Conservation (phyloP, 768 basidiomycete species). For the Russula dissimulans region DNA sequence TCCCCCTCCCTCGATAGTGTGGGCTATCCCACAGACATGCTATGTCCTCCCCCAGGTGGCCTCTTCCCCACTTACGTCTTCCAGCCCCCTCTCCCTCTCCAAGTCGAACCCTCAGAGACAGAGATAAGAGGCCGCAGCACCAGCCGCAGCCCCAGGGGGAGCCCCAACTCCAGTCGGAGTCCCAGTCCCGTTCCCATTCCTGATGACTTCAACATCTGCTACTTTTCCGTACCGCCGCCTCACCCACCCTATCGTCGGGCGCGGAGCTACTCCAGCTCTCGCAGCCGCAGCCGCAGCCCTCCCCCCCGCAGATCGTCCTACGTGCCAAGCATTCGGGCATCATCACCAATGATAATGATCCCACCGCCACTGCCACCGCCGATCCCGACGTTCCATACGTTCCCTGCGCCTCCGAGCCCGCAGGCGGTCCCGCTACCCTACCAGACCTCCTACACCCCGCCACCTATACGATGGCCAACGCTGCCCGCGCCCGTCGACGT, state of each 20-base stretch:
- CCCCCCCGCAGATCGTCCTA: background rate
- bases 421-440: background rate
- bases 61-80: no score
- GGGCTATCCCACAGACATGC: no score
- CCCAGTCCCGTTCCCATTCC: background rate
- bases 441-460: no score
- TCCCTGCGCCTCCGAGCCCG: background rate
- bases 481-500: slow-evolving; percentile 8
- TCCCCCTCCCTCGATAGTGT: no score
- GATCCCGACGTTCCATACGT: no score
- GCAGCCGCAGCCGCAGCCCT: background rate
- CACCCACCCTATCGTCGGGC: no score
- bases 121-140: background rate
- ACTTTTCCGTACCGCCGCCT: no score
- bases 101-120: background rate
- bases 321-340: background rate
- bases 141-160: background rate
- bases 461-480: background rate
- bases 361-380: background rate
- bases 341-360: background rate
- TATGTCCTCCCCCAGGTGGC: no score
- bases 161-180: background rate
- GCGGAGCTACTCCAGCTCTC: no score
- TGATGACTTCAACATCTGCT: no score
- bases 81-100: background rate